phyloP scores from a whole-genome alignment of 345 rosid genomes.

The Bruguiera parviflora region DNA sequence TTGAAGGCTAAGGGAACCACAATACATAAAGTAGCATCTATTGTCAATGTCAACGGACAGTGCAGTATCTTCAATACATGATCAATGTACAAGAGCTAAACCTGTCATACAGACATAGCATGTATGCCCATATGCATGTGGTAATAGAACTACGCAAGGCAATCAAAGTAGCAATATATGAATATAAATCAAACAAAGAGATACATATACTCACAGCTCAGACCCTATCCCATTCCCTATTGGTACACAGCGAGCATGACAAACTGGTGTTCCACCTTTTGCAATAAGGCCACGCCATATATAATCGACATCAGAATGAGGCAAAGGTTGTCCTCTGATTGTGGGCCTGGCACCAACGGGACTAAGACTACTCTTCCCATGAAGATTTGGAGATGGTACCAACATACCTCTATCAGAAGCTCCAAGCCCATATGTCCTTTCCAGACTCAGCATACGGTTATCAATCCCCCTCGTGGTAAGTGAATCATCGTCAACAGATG shows the following conservation, averaged over 20 bases:
- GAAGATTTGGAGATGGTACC: conserved; percentile 31
- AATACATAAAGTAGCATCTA: no score
- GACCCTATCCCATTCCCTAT: conserved; percentile 47
- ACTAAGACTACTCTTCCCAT: conserved; percentile 41
- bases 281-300: conserved; percentile 75
- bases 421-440: conserved; percentile 29
- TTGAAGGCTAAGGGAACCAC: no score
- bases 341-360: conserved; percentile 36
- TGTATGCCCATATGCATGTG: no score
- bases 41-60: no score
- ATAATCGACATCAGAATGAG: conserved; percentile 44
- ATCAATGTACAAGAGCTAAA: no score
- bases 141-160: neutral
- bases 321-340: conserved; percentile 33
- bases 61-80: no score
- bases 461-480: conserved; percentile 48
- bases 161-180: neutral
- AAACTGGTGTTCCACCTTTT: conserved; percentile 76
- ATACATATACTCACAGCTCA: conserved; percentile 53
- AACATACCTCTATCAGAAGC: conserved; percentile 37
- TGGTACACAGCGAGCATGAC: conserved; percentile 70
- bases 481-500: conserved; percentile 40
- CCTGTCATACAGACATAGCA: no score
- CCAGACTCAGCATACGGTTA: conserved; percentile 46
- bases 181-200: neutral